A percentile compares a stretch with the other conserved stretches of the same genome.
phyloP scores from a whole-genome alignment of 2,329 filamentous ascomycete species.

The Neobulgaria alba region DNA sequence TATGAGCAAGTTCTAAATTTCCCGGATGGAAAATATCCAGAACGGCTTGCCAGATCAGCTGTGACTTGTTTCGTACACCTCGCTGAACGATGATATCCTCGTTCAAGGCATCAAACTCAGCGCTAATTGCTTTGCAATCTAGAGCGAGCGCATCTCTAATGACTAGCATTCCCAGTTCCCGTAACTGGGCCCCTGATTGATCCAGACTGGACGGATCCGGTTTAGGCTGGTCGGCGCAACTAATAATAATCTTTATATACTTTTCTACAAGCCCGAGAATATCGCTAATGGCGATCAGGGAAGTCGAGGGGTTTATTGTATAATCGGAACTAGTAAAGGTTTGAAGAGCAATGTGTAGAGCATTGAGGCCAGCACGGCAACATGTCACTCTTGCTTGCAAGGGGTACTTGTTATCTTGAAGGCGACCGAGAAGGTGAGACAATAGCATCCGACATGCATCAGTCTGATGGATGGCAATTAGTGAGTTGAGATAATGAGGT shows the following conservation, averaged over 20 bases:
- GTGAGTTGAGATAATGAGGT: constrained; percentile 65
- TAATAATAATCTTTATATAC: constrained; percentile 51
- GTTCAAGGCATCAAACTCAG: constrained; percentile 60
- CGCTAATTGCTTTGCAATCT: constrained; percentile 61
- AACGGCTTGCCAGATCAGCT: constrained; percentile 71
- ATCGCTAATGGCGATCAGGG: constrained; percentile 54
- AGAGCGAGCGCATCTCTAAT: constrained; percentile 59
- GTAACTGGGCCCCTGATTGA: constrained; percentile 39
- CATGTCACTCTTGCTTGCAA: constrained; percentile 51
- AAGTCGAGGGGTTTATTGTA: constrained; percentile 40
- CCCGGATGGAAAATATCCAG: constrained; percentile 58
- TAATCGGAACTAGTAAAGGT: constrained; percentile 46
- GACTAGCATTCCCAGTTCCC: constrained; percentile 50
- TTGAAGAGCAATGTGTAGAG: constrained; percentile 47
- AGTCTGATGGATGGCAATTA: constrained; percentile 66
- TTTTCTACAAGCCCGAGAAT: constrained; percentile 57
- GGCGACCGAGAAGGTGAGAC: constrained; percentile 61
- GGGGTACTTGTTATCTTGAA: constrained; percentile 47
- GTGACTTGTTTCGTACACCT: constrained; percentile 60
- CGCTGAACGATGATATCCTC: constrained; percentile 52
- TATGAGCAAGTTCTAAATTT: constrained; percentile 63
- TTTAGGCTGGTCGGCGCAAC: constrained; percentile 39
- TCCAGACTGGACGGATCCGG: too few relatives aligned
- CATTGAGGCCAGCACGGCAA: constrained; percentile 54
- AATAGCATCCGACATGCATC: constrained; percentile 75